Base-by-base conservation (phyloP, 352 stramenopile species). In the Phytophthora pseudosyringae region DNA sequence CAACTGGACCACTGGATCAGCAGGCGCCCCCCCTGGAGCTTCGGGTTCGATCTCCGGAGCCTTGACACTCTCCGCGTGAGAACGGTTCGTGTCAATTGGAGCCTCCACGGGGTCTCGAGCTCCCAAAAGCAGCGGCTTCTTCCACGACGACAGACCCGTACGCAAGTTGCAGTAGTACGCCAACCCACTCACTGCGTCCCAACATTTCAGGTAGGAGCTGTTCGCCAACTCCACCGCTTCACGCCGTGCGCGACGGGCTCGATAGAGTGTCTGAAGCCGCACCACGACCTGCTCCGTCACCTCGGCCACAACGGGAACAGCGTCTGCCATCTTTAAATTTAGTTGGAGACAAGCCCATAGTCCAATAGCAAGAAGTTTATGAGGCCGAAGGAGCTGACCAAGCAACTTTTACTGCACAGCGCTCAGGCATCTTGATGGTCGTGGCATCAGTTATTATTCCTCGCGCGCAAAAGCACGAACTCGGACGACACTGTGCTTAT, bases 161-260 rank as follows among this genome's bases (percentile, higher is more conserved):
- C 40, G 64, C 4, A 84, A 59, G 25, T 88, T 88, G 55, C 58
- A 82, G 48, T 83, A 86, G 55, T 86, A 88, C 5, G 61, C 67
- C 3, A 81, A 64, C 25, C 76, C 73, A 45, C 55, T 79, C 25
- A 68, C 54, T 3, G 62, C 44, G 45, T 88, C 79, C 50, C 67
- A 79, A 58, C 76, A 88, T 60, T 86, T 83, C 15, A 76, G 55
- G 35, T 88, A 88, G 15, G 71, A 15, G 21, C 61, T 55, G 3
- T 67, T 67, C 12, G 72, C 79, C 9, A 78, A 28, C 7, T 69
- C 58, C 28, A 69, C 64, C 1, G 52, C 64, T 21, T 66, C 39
- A 16, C 69, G 73, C 10, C 76, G 64, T 26, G 73, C 73, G 28
- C 71, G 59, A 28, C 71, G 70, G 0, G 54, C 55, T 43, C 73